Percentiles rank a stretch among this genome's conserved stretches.
Conservation (phyloP, 352 stramenopile species). For the Pythium phragmiticola region DNA sequence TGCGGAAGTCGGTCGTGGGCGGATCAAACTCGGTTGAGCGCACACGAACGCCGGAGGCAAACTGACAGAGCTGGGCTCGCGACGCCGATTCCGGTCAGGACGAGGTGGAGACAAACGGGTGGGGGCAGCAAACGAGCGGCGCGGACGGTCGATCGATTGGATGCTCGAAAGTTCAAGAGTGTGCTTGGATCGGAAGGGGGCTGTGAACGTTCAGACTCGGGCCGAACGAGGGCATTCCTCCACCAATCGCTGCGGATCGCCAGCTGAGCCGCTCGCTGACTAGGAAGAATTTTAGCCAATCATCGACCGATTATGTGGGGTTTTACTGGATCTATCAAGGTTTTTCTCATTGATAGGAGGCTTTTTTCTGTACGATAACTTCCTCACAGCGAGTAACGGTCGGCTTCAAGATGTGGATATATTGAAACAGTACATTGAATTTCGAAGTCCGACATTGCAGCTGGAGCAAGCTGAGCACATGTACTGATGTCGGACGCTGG, state of each 20-base stretch:
- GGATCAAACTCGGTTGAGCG: slow-evolving; percentile 1
- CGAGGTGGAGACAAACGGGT: neutral
- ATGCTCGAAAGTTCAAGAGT: slow-evolving; percentile 6
- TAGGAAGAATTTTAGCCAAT: slow-evolving; percentile 6
- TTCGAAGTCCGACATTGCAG: slow-evolving; percentile 3
- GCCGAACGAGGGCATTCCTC: neutral
- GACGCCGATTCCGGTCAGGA: neutral
- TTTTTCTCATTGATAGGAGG: neutral
- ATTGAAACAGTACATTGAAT: slow-evolving; percentile 4
- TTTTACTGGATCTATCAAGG: slow-evolving; percentile 1
- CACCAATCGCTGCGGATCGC: slow-evolving; percentile 18
- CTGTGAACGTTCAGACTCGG: neutral
- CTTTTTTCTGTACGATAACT: slow-evolving; percentile 1
- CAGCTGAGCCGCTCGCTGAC: neutral
- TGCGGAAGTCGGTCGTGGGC: slow-evolving; percentile 1
- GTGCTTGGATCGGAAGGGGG: neutral
- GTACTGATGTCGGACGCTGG: slow-evolving; percentile 3
- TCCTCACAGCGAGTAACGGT: slow-evolving; percentile 9
- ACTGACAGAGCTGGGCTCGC: slow-evolving; percentile 9
- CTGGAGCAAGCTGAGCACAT: neutral
- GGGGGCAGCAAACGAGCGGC: slow-evolving; percentile 1
- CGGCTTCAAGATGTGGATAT: neutral
- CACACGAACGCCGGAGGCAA: slow-evolving; percentile 3
- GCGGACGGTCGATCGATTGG: neutral
- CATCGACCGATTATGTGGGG: neutral